phyloP scores from a whole-genome alignment of 106 monocot species.

The Acorus calamus region DNA sequence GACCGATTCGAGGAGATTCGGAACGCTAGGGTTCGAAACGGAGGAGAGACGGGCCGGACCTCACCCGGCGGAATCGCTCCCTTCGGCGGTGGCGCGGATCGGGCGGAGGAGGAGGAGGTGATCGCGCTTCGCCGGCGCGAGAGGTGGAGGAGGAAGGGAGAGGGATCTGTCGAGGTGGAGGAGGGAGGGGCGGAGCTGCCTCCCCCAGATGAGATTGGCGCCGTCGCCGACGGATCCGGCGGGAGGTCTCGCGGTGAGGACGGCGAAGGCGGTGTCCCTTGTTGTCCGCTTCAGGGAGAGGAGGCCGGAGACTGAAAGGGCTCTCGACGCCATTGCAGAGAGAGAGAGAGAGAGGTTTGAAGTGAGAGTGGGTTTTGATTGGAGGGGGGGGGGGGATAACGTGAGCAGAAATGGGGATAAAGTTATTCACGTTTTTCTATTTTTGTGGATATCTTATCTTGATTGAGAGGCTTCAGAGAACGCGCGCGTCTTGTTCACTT shows the following conservation, averaged over 20 bases:
- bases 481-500: too few species aligned
- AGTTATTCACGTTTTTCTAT: not conserved
- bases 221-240: conserved; percentile 23
- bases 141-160: not conserved
- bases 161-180: too few species aligned
- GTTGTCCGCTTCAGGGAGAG: conserved; percentile 20
- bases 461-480: too few species aligned
- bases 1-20: not conserved
- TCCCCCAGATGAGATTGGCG: conserved; percentile 41
- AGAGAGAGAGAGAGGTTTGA: not conserved
- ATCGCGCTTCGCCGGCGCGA: not conserved
- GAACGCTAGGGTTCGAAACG: not conserved
- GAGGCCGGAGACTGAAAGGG: conserved; percentile 35
- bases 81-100: conserved; percentile 38
- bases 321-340: conserved; percentile 33
- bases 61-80: conserved; percentile 90
- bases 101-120: conserved; percentile 5
- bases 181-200: conserved; percentile 52
- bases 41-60: conserved; percentile 53
- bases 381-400: too few species aligned
- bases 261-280: not conserved
- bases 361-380: too few species aligned
- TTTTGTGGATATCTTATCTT: too few species aligned
- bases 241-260: not conserved
- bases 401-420: not conserved